phyloP scores from a whole-genome alignment of 768 basidiomycete species.

The Coprinopsis sp. region DNA sequence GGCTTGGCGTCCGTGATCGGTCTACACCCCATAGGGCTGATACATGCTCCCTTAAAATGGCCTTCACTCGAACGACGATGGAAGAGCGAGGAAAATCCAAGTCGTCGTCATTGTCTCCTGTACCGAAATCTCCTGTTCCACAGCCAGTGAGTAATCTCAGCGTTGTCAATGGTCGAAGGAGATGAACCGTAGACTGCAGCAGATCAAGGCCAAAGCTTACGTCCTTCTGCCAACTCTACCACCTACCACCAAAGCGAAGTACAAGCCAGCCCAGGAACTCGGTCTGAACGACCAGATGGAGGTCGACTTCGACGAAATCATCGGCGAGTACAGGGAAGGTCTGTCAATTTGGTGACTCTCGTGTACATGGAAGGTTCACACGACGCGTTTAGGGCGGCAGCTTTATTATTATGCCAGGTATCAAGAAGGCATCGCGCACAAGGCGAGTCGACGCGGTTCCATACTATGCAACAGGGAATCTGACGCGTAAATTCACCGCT shows the following conservation, averaged over 20 bases:
- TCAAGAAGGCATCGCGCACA: conserved; percentile 51
- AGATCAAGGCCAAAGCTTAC: conserved; percentile 25
- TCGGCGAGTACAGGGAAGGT: conserved; percentile 52
- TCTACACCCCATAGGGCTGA: no score
- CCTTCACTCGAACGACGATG: no score
- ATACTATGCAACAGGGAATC: conserved; percentile 13
- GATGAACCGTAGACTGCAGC: no score
- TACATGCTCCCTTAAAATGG: no score
- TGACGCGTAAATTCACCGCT: conserved; percentile 23
- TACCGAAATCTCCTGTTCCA: neutral
- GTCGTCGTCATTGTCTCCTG: neutral
- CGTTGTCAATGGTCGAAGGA: no score
- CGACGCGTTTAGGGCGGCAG: no score
- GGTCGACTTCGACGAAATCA: conserved; percentile 40
- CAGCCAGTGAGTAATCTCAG: no score
- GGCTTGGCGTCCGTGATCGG: no score
- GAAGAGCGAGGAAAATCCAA: neutral
- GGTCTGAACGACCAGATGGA: conserved; percentile 30
- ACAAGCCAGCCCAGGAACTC: conserved; percentile 31
- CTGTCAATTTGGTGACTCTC: no score
- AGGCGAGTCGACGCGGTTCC: conserved; percentile 34
- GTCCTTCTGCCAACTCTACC: conserved; percentile 36
- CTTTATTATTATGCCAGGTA: conserved; percentile 60
- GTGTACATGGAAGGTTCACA: no score
- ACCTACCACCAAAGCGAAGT: conserved; percentile 34